Evolutionary conservation across 345 rosid species (phyloP).

Genomic region (Abelmoschus esculentus): DNA sequence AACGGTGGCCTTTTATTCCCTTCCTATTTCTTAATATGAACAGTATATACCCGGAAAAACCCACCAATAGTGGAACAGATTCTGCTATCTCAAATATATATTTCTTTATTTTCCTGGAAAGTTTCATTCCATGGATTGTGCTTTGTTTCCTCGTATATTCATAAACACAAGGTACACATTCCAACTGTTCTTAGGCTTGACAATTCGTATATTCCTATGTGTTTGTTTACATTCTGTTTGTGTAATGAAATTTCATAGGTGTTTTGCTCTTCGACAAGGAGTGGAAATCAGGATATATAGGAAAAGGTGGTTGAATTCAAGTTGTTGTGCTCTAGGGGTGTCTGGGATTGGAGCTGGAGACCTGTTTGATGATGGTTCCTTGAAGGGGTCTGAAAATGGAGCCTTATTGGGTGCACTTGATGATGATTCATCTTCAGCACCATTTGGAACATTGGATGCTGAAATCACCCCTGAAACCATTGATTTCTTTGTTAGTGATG

Average conservation of each 20-base stretch:
- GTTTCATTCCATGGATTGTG: conserved; percentile 37
- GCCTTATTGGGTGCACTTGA: conserved; percentile 34
- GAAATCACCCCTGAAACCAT: conserved; percentile 55
- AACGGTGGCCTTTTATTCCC: no score
- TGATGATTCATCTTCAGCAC: conserved; percentile 32
- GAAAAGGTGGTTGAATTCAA: conserved; percentile 27
- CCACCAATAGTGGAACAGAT: no score
- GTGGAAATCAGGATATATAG: conserved; percentile 16
- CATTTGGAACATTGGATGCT: conserved; percentile 42
- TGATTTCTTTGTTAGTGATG: conserved; percentile 85
- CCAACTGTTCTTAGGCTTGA: neutral
- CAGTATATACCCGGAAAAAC: no score
- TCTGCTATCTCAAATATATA: no score
- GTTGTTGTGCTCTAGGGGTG: conserved; percentile 15
- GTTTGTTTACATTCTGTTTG: neutral
- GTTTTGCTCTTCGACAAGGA: conserved; percentile 19
- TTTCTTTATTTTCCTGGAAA: no score
- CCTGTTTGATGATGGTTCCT: conserved; percentile 34
- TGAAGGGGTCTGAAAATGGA: conserved; percentile 31
- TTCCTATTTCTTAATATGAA: no score
- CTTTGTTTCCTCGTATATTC: conserved; percentile 24
- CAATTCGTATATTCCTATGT: neutral
- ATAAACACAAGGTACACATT: conserved; percentile 27
- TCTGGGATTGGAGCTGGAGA: conserved; percentile 10
- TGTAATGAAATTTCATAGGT: conserved; percentile 27